Base-by-base conservation (phyloP, 164 flowering plant species). In the Kalanchoe fedtschenkoi region DNA sequence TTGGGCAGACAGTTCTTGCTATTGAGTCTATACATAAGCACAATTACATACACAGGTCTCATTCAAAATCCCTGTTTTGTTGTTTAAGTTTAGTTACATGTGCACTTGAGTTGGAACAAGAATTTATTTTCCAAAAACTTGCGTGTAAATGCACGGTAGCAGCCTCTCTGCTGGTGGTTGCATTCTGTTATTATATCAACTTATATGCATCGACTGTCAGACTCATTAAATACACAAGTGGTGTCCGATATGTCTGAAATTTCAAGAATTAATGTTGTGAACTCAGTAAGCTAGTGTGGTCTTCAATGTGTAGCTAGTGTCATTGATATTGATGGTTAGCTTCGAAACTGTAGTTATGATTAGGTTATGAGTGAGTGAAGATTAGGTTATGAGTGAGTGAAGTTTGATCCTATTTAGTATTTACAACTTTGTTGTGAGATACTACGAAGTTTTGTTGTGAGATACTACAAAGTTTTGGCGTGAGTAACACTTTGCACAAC, bases 1-100 rank as follows among this genome's bases (percentile, higher is more conserved):
- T 86, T 67, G 91, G 76, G 26, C 89, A 86, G 64, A 83, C 87
- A 44, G 85, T 86, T 75, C 70, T 86, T 63, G 91, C 91, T 29
- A 80, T 86, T 68, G 91, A 82, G 67, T 86, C 91, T 41, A 86
- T 86, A 60, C 91, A 86, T 62, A 83, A 77, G 60, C 91, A 83
- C 74, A 78, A 83, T 62, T 86, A 86, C 66, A 80, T 86, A 22
- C 91, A 86, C 66, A 83, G 91, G 91, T 58, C 15, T 34, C 32
- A 51, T 51, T 51, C 30, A 51, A 24, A 51, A 24, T 17, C 10
- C 16, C 14, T 51, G 3, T 51, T 10, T 24, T 24, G 6, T 51
- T 26, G 56, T 26, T 51, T 24, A 51, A 51, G 5, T 51, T 51
- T 51, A 11, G 26, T 51, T 32, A 26, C 16, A 10, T 29, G 26